Conservation (phyloP, 495 filamentous ascomycete genomes). For the Xylaria intraflava region DNA sequence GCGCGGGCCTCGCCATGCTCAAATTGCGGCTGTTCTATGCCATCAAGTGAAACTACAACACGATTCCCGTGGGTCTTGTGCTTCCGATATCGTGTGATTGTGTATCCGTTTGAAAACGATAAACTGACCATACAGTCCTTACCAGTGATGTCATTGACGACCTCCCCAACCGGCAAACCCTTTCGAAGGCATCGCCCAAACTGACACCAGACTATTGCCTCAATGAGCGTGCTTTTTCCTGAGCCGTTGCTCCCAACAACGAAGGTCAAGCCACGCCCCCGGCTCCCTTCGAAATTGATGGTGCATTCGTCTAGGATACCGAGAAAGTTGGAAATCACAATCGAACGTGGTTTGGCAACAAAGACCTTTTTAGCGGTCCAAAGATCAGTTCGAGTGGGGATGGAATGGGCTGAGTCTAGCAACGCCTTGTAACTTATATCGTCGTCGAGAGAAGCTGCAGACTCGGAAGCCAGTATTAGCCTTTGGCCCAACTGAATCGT, state of each 20-base stretch:
- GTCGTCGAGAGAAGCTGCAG: constrained; percentile 5
- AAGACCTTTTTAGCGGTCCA: constrained; percentile 14
- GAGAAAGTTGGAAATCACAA: constrained; percentile 31
- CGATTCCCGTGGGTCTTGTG: constrained; percentile 15
- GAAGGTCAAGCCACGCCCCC: constrained; percentile 24
- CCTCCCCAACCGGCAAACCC: constrained; percentile 22
- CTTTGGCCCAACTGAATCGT: constrained; percentile 16
- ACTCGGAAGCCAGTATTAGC: constrained; percentile 12
- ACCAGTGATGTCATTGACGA: constrained; percentile 27
- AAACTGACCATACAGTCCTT: constrained; percentile 23
- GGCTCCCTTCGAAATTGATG: constrained; percentile 23
- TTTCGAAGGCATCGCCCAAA: constrained; percentile 27
- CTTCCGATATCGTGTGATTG: constrained; percentile 24
- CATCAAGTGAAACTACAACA: constrained; percentile 21
- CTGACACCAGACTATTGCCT: constrained; percentile 32
- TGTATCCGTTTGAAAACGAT: constrained; percentile 28
- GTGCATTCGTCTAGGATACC: constrained; percentile 24
- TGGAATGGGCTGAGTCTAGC: background rate
- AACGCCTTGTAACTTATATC: constrained; percentile 7
- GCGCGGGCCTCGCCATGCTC: constrained; percentile 16
- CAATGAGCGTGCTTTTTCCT: constrained; percentile 28
- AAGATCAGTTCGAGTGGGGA: constrained; percentile 4
- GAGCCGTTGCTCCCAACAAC: constrained; percentile 22
- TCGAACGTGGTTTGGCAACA: constrained; percentile 20
- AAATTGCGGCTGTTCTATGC: constrained; percentile 22